phyloP scores from a whole-genome alignment of 805 yeast genomes.

The Lachancea dasiensis region DNA sequence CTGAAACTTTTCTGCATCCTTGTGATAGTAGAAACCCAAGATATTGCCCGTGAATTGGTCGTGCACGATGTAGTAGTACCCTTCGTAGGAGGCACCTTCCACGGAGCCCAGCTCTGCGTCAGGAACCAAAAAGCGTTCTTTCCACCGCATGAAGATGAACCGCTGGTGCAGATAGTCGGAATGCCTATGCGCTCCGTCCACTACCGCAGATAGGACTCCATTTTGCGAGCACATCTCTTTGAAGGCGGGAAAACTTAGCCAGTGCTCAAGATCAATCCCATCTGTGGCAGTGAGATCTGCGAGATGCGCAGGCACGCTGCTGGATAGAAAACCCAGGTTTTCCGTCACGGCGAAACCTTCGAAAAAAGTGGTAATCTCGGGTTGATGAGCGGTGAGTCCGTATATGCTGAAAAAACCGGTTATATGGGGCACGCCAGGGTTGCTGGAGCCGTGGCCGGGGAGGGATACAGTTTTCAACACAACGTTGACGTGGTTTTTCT shows the following conservation, averaged over 20 bases:
- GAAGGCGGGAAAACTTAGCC: conserved; percentile 54
- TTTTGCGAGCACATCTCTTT: conserved; percentile 24
- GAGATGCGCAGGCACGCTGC: conserved; percentile 24
- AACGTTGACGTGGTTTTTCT: conserved; percentile 46
- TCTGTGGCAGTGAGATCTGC: conserved; percentile 55
- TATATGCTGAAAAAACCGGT: conserved; percentile 64
- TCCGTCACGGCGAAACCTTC: conserved; percentile 37
- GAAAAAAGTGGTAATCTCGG: conserved; percentile 70
- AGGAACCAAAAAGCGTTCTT: conserved; percentile 80
- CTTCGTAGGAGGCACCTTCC: conserved; percentile 79
- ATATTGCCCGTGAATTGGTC: conserved; percentile 71
- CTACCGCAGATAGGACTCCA: conserved; percentile 13
- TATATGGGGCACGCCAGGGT: conserved; percentile 34
- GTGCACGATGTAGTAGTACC: conserved; percentile 83
- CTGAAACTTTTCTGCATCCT: conserved; percentile 69
- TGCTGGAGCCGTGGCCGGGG: conserved; percentile 14
- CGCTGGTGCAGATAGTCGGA: conserved; percentile 36
- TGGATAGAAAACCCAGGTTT: conserved; percentile 26
- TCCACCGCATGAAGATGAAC: conserved; percentile 87
- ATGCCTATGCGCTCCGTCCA: conserved; percentile 22
- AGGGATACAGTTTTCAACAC: conserved; percentile 54
- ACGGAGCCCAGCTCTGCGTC: conserved; percentile 54
- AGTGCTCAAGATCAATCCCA: conserved; percentile 58
- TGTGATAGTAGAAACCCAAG: conserved; percentile 77
- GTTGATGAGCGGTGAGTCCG: conserved; percentile 60